Evolutionary conservation across 139 green algal species (phyloP), one percentile per base, ranked within the genome.

Genomic region (Chlorella sorokiniana): DNA sequence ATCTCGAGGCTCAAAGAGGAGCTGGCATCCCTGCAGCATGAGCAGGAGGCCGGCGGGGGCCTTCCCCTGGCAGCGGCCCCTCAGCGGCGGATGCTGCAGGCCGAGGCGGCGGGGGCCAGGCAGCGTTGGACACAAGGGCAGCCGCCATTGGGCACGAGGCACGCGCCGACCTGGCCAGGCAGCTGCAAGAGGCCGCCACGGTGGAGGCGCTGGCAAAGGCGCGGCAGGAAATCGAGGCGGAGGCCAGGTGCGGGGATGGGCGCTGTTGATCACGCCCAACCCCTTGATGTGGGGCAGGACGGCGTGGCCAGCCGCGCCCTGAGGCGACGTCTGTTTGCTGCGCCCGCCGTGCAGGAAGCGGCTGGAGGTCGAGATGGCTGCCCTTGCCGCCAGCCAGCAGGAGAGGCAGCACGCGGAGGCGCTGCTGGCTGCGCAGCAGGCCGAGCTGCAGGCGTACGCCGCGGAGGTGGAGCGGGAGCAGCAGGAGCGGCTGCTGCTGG

Each of bases 1-100:
- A 98, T 98, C 37, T 67, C 83, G 2, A 71, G 87, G 6, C 90
- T 98, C 18, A 94, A 94, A 62, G 83, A 86, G 0, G 70, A 92
- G 84, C 89, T 97, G 59, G 85, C 83, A 76, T 76, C 56, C 40
- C 75, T 56, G 59, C 59, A 81, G 59, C 75, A 81, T 56, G 22
- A 35, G 75, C 59, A 62, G 16, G 6, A 29, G 0, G 59, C 27
- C 14, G 54, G 52, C 11, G 51, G 52, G 37, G 51, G 35, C 48
- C 48, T 59, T 11, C 8, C 51, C 0, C 52, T 68, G 52, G 52
- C 52, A 41, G 37, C 51, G 52, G 35, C 72, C 11, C 14, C 48
- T 25, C n/a, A n/a, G n/a, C n/a, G n/a, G n/a, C 16, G 11, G 22
- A 14, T 25, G 59, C 20, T 41, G 37, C n/a, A 29, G 18, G 59